These are phyloP conservation scores for Mortierella sp. DNA, from an alignment of 371 early-diverging fungal species.

Conservation along the genomic window DNA sequence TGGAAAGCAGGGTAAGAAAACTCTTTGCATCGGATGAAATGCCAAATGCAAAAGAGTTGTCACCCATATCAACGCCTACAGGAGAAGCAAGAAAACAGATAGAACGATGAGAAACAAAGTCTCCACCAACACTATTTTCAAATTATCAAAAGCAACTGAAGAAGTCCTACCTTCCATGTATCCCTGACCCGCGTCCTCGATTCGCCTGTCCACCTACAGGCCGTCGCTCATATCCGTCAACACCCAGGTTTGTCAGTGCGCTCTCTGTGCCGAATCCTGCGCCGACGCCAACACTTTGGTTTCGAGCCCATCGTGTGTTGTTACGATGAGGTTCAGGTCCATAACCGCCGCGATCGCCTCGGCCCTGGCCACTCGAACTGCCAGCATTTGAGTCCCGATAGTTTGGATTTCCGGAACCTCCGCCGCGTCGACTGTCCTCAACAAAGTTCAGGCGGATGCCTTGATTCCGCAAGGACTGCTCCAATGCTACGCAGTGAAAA, in stretches of 20 bases:
- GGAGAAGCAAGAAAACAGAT: background rate
- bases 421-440: slow-evolving; percentile 47
- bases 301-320: slow-evolving; percentile 48
- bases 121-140: background rate
- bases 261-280: slow-evolving; percentile 57
- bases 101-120: background rate
- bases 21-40: background rate
- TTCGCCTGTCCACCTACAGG: slow-evolving; percentile 41
- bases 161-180: slow-evolving; percentile 25
- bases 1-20: background rate
- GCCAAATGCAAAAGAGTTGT: background rate
- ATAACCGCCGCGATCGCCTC: slow-evolving; percentile 26
- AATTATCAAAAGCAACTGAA: background rate
- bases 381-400: slow-evolving; percentile 16
- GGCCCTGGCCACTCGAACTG: slow-evolving; percentile 11
- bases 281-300: slow-evolving; percentile 52
- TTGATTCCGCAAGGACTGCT: slow-evolving; percentile 57
- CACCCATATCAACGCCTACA: slow-evolving; percentile 15
- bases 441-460: slow-evolving; percentile 55
- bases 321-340: slow-evolving; percentile 34
- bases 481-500: slow-evolving; percentile 41
- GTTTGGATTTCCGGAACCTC: slow-evolving; percentile 1
- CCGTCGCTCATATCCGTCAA: slow-evolving; percentile 54
- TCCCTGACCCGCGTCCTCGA: slow-evolving; percentile 38
- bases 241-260: slow-evolving; percentile 48